A percentile compares a stretch with the other conserved stretches of the same genome.
phyloP scores from a whole-genome alignment of 495 filamentous ascomycete species.

The Pyrenula aspistea region DNA sequence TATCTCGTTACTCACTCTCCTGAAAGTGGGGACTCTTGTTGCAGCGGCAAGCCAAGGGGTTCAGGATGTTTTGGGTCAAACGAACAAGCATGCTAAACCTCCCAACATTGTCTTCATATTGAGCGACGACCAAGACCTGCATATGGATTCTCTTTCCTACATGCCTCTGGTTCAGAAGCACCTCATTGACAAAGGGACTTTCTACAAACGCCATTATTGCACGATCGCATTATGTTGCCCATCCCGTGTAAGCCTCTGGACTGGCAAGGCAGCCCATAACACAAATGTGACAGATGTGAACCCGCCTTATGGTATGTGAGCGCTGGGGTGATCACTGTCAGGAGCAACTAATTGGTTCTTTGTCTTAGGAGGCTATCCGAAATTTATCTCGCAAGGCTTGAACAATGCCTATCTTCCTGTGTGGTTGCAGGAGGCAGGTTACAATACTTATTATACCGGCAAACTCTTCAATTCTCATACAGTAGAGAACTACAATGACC shows the following conservation, averaged over 20 bases:
- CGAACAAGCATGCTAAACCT: too few species aligned
- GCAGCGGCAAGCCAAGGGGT: too few species aligned
- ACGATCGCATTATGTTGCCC: slow-evolving; percentile 56
- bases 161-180: slow-evolving; percentile 41
- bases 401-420: slow-evolving; percentile 56
- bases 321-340: not conserved
- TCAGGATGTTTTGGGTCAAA: too few species aligned
- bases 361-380: slow-evolving; percentile 51
- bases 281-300: slow-evolving; percentile 63
- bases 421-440: slow-evolving; percentile 60
- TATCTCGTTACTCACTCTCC: too few species aligned
- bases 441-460: slow-evolving; percentile 61
- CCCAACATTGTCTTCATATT: slow-evolving; percentile 55
- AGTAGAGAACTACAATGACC: slow-evolving; percentile 43
- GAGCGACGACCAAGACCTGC: slow-evolving; percentile 55
- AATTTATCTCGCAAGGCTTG: slow-evolving; percentile 52
- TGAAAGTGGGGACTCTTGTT: too few species aligned
- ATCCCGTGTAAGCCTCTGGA: slow-evolving; percentile 50
- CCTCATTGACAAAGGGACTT: slow-evolving; percentile 39
- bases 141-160: slow-evolving; percentile 46
- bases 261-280: slow-evolving; percentile 57
- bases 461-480: slow-evolving; percentile 62
- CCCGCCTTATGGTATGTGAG: slow-evolving; percentile 42
- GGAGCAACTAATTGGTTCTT: not conserved
- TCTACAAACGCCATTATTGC: slow-evolving; percentile 46